Evolutionary conservation across 192 early-diverging fungal genomes (phyloP).

Genomic region (Backusella parvicylindrica): DNA sequence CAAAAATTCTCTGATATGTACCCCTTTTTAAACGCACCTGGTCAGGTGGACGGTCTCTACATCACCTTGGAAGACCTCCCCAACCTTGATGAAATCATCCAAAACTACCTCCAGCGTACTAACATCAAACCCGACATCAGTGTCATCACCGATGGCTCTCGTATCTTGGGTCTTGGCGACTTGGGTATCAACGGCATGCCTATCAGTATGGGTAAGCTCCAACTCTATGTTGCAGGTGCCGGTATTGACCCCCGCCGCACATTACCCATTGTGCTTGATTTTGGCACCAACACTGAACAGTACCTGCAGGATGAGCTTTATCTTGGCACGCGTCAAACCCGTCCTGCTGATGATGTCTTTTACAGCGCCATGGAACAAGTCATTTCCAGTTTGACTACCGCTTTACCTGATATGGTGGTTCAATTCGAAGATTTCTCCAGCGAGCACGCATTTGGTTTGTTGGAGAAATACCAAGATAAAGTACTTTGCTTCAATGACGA

Average conservation of each 20-base stretch:
- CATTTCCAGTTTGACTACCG: constrained; percentile 59
- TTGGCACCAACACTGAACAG: constrained; percentile 86
- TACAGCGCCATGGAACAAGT: constrained; percentile 83
- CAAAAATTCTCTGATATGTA: constrained; percentile 86
- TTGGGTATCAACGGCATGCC: constrained; percentile 95
- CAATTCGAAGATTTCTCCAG: constrained; percentile 98
- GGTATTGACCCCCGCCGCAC: constrained; percentile 85
- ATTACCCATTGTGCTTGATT: constrained; percentile 88
- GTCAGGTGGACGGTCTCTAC: constrained; percentile 76
- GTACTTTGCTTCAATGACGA: constrained; percentile 95
- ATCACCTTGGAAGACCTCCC: constrained; percentile 73
- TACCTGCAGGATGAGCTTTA: constrained; percentile 87
- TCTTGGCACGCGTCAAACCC: constrained; percentile 71
- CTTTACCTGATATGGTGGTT: constrained; percentile 81
- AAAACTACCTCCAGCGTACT: constrained; percentile 65
- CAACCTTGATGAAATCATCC: constrained; percentile 72
- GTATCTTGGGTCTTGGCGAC: constrained; percentile 93
- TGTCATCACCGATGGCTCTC: constrained; percentile 94
- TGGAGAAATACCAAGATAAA: constrained; percentile 73
- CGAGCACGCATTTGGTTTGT: constrained; percentile 83
- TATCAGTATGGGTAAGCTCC: constrained; percentile 94
- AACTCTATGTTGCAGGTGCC: constrained; percentile 82
- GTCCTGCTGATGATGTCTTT: constrained; percentile 65
- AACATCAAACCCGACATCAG: constrained; percentile 69
- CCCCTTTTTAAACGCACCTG: constrained; percentile 76